Conservation (phyloP, 148 eudicot species). For the Euryodendron excelsum region DNA sequence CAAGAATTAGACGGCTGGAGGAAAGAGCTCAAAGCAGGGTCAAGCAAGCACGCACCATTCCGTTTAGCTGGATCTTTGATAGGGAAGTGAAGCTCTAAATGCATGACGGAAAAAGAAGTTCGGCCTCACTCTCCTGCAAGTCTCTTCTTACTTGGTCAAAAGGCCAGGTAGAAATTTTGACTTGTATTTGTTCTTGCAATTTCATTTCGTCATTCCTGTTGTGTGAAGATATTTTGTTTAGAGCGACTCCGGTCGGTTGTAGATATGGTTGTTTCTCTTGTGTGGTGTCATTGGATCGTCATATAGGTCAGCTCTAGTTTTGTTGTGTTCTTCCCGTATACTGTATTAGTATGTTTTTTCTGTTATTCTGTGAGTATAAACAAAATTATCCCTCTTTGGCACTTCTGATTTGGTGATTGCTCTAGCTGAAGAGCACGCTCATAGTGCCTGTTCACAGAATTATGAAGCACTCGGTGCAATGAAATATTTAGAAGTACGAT, state of each 20-base stretch:
- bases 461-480: background rate
- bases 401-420: background rate
- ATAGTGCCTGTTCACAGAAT: background rate
- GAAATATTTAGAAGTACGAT: background rate
- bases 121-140: background rate
- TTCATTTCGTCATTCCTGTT: background rate
- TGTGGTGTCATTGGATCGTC: background rate
- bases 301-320: background rate
- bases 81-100: slow-evolving; percentile 16
- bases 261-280: slow-evolving; percentile 8
- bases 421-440: background rate
- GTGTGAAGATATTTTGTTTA: background rate
- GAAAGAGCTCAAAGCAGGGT: slow-evolving; percentile 18
- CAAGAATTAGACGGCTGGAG: slow-evolving; percentile 20
- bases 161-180: background rate
- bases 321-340: background rate
- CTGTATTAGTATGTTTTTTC: no score
- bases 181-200: background rate
- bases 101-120: background rate
- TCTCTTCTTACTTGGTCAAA: background rate
- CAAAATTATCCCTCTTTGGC: background rate
- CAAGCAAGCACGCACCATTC: background rate
- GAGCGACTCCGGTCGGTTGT: background rate
- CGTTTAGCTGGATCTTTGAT: slow-evolving; percentile 21
- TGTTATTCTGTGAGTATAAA: background rate